Conservation (phyloP, 1,284 basidiomycete species). For the Ceratobasidium papillatum region DNA sequence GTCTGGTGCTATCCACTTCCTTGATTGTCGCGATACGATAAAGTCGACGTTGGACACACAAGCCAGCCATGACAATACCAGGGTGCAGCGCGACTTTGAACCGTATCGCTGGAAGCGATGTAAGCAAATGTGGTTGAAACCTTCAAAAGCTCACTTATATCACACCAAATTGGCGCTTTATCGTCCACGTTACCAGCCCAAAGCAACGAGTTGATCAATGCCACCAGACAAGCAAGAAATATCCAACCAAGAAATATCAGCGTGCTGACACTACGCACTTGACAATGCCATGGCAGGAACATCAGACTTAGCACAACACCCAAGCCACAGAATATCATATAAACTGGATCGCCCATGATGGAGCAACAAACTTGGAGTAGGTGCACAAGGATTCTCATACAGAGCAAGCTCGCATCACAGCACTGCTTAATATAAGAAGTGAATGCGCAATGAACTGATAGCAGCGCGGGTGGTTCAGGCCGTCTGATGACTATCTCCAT, state of each 20-base stretch:
- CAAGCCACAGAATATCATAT: background rate
- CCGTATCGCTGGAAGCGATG: background rate
- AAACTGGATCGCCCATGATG: background rate
- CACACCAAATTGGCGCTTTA: background rate
- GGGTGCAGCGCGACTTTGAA: background rate
- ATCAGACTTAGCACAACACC: background rate
- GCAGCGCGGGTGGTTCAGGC: no score
- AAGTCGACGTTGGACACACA: background rate
- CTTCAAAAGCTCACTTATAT: background rate
- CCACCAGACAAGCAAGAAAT: background rate
- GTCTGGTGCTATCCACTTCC: background rate
- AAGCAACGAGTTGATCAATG: background rate
- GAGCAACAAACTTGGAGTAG: no score
- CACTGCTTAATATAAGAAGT: no score
- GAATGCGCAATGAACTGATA: no score
- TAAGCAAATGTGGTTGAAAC: background rate
- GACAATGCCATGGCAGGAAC: background rate
- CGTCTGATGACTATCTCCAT: no score
- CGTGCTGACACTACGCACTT: background rate
- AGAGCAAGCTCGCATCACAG: no score
- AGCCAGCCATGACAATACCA: background rate
- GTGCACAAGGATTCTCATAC: no score
- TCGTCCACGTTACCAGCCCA: background rate
- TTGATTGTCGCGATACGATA: background rate
- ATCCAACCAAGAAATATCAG: background rate